A percentile compares a stretch with the other conserved stretches of the same genome.
Evolutionary conservation across 352 stramenopile genomes (phyloP).

Genomic region (Stramenopiles sp.): DNA sequence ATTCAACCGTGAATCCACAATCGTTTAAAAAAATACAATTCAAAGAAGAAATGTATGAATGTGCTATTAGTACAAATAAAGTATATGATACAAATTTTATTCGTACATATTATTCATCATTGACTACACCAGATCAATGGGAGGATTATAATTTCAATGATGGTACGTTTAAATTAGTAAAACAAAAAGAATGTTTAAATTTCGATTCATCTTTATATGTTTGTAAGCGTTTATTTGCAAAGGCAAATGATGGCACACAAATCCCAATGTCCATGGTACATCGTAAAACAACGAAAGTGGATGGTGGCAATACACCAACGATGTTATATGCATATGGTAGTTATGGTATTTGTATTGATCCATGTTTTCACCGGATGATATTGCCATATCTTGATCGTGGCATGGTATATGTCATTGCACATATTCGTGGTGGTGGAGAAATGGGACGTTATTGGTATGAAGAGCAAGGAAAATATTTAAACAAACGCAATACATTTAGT

Average conservation of each 20-base stretch:
- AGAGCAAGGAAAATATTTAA: conserved; percentile 81
- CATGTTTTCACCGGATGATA: conserved; percentile 63
- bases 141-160: conserved; percentile 54
- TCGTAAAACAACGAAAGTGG: conserved; percentile 22
- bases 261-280: conserved; percentile 57
- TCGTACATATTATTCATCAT: conserved; percentile 70
- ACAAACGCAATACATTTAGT: conserved; percentile 95
- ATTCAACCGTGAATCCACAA: conserved; percentile 26
- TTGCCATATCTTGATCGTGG: conserved; percentile 78
- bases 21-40: conserved; percentile 41
- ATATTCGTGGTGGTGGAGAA: conserved; percentile 87
- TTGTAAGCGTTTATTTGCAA: conserved; percentile 63
- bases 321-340: conserved; percentile 86
- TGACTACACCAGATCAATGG: conserved; percentile 62
- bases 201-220: conserved; percentile 74
- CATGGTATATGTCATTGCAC: conserved; percentile 84
- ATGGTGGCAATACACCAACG: conserved; percentile 33
- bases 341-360: conserved; percentile 79
- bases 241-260: conserved; percentile 53
- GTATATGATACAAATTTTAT: conserved; percentile 66
- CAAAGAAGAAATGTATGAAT: conserved; percentile 63
- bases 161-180: conserved; percentile 45
- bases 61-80: conserved; percentile 43
- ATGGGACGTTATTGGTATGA: conserved; percentile 92
- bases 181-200: conserved; percentile 68